These are phyloP conservation scores for Hymenoscyphus occultus DNA, from an alignment of 2,329 filamentous ascomycete species.

Conservation along the genomic window DNA sequence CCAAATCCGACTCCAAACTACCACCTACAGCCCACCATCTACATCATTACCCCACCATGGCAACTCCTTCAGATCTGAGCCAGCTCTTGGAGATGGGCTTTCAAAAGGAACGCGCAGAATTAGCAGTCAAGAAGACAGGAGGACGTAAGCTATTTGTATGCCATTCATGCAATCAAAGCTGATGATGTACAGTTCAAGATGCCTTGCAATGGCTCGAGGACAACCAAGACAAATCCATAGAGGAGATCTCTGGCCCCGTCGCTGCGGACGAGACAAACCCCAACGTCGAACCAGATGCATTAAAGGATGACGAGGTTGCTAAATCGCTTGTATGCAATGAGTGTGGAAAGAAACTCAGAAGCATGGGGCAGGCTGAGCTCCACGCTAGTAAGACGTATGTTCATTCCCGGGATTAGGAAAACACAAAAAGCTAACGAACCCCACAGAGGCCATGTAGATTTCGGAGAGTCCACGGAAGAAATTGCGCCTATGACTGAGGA, in stretches of 20 bases:
- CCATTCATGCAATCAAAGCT: slow-evolving; percentile 12
- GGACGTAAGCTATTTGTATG: slow-evolving; percentile 55
- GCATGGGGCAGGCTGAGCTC: slow-evolving; percentile 77
- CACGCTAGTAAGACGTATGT: slow-evolving; percentile 81
- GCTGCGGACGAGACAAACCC: slow-evolving; percentile 49
- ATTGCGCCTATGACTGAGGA: slow-evolving; percentile 88
- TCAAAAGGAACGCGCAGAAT: slow-evolving; percentile 73
- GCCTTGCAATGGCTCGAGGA: slow-evolving; percentile 94
- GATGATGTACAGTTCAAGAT: slow-evolving; percentile 63
- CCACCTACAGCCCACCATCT: neutral
- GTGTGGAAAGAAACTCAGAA: slow-evolving; percentile 87
- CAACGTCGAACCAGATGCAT: slow-evolving; percentile 57
- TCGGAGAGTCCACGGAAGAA: slow-evolving; percentile 89
- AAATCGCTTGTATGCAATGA: slow-evolving; percentile 90
- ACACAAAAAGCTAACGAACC: slow-evolving; percentile 10
- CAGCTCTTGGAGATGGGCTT: slow-evolving; percentile 73
- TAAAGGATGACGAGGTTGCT: slow-evolving; percentile 68
- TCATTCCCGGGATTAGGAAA: slow-evolving; percentile 6
- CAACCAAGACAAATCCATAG: slow-evolving; percentile 82
- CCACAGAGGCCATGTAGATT: slow-evolving; percentile 78
- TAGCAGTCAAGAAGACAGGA: slow-evolving; percentile 81
- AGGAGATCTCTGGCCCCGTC: slow-evolving; percentile 66
- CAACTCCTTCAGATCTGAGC: slow-evolving; percentile 55
- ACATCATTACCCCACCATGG: slow-evolving; percentile 43
- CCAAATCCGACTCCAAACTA: neutral